Base-by-base conservation (phyloP, 257 asterid species). In the Coffea eugenioides region DNA sequence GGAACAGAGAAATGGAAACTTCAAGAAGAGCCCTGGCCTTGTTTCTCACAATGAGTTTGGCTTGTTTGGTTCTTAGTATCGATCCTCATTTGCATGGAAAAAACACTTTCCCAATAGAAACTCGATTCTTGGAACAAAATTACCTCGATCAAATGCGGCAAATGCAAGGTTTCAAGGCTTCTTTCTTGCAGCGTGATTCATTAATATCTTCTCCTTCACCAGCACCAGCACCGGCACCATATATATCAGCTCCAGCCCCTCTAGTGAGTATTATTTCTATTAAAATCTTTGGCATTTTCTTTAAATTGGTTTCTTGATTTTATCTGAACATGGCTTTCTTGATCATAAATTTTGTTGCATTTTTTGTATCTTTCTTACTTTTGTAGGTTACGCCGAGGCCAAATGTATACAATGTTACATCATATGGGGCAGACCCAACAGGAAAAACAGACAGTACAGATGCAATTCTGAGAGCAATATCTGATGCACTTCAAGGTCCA, bases 351-450 rank as follows among this genome's bases (percentile, higher is more conserved):
- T 8, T 10, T 15, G 8, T 34, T 25, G 34, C 5, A 36, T n/a
- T 72, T 71, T 1, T 39, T 69, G 8, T 39, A 2, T 23, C 7
- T 39, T 69, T 6, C 1, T 16, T 18, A 16, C 14, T 27, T 49
- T 34, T 81, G 66, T 82, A 92, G 94, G 85, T 39, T 21, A 64
- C 59, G 4, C 8, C 80, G 3, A 75, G 83, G 69, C 81, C 91
- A 59, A 77, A 57, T 14, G 88, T 90, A 2, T 95, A 91, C 65
- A 94, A 86, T 34, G 94, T 91, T 70, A 89, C 94, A 16, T 81
- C 93, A 20, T 95, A 93, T 54, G 98, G 98, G 13, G 98, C 97
- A 12, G 98, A 95, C 88, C 98, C 98, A 57, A 88, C 91, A 5
- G 97, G 97, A 16, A 82, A 83, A 81, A 14, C 39, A 0, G 97